A percentile compares a stretch with the other conserved stretches of the same genome.
These are phyloP conservation scores for Xylariaceae sp. DNA, from an alignment of 2,329 filamentous ascomycete genomes.

Conservation along the genomic window DNA sequence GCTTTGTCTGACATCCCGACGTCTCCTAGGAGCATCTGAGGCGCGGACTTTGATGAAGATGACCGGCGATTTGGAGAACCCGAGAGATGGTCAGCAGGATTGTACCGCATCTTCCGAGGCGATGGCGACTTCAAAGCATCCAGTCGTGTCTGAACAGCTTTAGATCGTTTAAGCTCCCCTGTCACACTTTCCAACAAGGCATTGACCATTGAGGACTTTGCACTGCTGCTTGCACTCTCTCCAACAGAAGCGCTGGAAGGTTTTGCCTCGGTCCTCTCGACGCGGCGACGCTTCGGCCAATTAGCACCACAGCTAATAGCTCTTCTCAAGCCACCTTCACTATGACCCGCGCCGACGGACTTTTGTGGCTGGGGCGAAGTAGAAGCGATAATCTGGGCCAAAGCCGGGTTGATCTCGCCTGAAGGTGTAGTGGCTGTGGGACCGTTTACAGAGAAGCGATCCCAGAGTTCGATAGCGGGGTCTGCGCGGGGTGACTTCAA, in stretches of 20 bases:
- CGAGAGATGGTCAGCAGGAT: conserved; percentile 14
- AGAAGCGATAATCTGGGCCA: conserved; percentile 62
- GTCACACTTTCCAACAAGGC: conserved; percentile 62
- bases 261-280: conserved; percentile 43
- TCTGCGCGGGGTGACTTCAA: conserved; percentile 65
- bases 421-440: conserved; percentile 37
- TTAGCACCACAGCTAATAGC: conserved; percentile 64
- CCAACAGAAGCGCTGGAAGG: conserved; percentile 32
- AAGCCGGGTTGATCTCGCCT: conserved; percentile 49
- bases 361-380: conserved; percentile 61
- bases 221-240: conserved; percentile 41
- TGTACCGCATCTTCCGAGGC: conserved; percentile 35
- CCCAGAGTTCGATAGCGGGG: conserved; percentile 71
- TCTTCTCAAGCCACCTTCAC: conserved; percentile 50
- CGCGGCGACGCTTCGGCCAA: conserved; percentile 64
- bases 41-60: conserved; percentile 21
- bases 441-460: conserved; percentile 59
- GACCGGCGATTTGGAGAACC: conserved; percentile 16
- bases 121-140: conserved; percentile 39
- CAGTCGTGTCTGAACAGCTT: conserved; percentile 30
- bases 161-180: conserved; percentile 44
- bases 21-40: conserved; percentile 9
- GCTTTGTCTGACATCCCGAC: conserved; percentile 1
- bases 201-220: conserved; percentile 53
- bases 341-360: conserved; percentile 35